Conservation (phyloP, 371 early-diverging fungal species). For the Syncephalis fuscata region DNA sequence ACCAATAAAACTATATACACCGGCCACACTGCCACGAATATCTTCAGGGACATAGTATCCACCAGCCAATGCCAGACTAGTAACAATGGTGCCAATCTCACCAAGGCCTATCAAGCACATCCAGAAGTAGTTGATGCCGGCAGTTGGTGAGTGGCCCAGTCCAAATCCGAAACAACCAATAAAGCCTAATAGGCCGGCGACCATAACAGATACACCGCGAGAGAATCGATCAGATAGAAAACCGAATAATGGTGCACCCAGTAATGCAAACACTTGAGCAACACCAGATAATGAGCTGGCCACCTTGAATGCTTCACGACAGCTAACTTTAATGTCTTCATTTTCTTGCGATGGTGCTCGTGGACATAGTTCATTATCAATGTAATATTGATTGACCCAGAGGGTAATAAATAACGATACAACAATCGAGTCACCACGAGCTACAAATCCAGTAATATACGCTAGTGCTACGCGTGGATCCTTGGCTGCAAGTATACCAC, state of each 20-base stretch:
- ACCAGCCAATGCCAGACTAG: conserved; percentile 44
- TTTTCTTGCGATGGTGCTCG: conserved; percentile 7
- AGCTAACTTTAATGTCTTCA: neutral
- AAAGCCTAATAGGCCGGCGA: conserved; percentile 37
- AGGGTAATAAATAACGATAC: conserved; percentile 54
- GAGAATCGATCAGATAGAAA: conserved; percentile 21
- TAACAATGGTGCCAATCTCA: conserved; percentile 61
- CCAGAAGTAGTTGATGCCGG: conserved; percentile 22
- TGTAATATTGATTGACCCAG: conserved; percentile 48
- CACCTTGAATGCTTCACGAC: neutral
- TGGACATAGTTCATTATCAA: conserved; percentile 30
- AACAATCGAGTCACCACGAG: conserved; percentile 60
- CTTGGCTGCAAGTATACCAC: conserved; percentile 9
- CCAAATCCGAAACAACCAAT: conserved; percentile 38
- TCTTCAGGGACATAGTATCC: conserved; percentile 25
- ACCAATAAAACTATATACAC: conserved; percentile 49
- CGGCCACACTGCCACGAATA: conserved; percentile 47
- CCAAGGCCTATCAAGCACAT: conserved; percentile 45
- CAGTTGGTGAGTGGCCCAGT: conserved; percentile 31
- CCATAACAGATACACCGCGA: conserved; percentile 23
- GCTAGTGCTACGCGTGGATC: conserved; percentile 41
- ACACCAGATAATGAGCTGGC: conserved; percentile 28
- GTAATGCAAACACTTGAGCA: conserved; percentile 48
- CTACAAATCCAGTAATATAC: conserved; percentile 35
- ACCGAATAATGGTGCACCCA: conserved; percentile 48